Base-by-base conservation (phyloP, 208 protist genomes). In the Trypanosoma rangeli region DNA sequence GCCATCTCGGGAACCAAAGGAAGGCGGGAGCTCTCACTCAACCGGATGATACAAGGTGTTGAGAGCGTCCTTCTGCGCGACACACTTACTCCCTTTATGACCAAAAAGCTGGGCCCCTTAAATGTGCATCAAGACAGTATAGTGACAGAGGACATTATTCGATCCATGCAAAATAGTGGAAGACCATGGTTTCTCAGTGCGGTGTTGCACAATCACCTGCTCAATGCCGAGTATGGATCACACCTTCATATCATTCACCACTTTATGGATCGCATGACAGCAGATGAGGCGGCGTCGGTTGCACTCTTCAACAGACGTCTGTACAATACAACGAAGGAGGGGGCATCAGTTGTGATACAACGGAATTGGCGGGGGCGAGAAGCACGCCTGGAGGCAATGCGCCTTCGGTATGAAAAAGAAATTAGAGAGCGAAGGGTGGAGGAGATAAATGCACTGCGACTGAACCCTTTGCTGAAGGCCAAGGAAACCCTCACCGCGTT, bases 211-310 rank as follows among this genome's bases (percentile, higher is more conserved):
- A 74, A 87, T 46, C 80, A 89, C 39, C 76, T 96, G 33, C 58
- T 96, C 16, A 92, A 96, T 67, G 76, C 87, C 37, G 80, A 93
- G 56, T 90, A 83, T 70, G 91, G 88, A 28, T 94, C 91, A 13
- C 72, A 61, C 35, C 67, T 96, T 63, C 85, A 92, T 77, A 75
- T 94, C 60, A 70, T 94, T 66, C 83, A 96, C 60, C 86, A 84
- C 57, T 68, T 93, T 15, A 71, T 48, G 35, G 77, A 82, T 10
- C 76, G 56, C 56, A 78, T 92, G 70, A 80, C 82, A 9, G 78
- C 60, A 53, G 85, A 88, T 70, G 80, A 92, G 64, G 91, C 91
- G 20, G 91, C 91, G 5, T 77, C 91, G 1, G 68, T 91, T 37
- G 70, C 78, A 35, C 62, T 96, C 24, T 89, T 94, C 60, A 91